These are phyloP conservation scores for Lavandula angustifolia DNA, from an alignment of 257 asterid species.

Conservation along the genomic window DNA sequence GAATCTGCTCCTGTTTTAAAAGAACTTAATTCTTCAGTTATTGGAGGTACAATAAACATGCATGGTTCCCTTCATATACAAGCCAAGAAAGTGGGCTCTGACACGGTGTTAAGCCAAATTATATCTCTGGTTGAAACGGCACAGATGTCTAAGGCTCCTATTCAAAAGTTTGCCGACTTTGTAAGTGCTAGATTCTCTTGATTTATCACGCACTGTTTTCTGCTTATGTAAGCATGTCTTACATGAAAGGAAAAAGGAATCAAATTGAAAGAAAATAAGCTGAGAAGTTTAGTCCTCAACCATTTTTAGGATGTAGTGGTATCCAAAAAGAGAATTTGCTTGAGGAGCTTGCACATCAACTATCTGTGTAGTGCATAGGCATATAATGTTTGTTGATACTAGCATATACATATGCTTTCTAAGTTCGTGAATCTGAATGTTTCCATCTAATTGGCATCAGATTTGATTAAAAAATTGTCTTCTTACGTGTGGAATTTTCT, in stretches of 20 bases:
- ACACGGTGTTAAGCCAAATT: constrained; percentile 94
- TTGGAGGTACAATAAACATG: constrained; percentile 93
- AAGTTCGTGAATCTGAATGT: constrained; percentile 12
- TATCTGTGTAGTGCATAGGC: not conserved
- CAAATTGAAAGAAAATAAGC: not conserved
- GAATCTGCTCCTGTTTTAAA: constrained; percentile 84
- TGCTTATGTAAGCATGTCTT: constrained; percentile 19
- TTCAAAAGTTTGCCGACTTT: constrained; percentile 92
- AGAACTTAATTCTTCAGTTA: constrained; percentile 62
- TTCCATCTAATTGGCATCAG: constrained; percentile 11
- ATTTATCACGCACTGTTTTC: constrained; percentile 15
- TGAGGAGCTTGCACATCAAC: not conserved
- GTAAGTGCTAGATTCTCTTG: constrained; percentile 54
- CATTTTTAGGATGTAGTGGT: not conserved
- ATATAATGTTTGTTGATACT: not conserved
- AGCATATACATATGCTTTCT: constrained; percentile 1
- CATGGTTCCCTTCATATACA: constrained; percentile 88
- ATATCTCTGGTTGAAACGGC: constrained; percentile 98
- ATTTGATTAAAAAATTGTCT: constrained; percentile 11
- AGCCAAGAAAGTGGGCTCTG: constrained; percentile 90
- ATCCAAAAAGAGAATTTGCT: not conserved
- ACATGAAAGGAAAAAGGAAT: not conserved
- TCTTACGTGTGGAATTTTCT: constrained; percentile 29
- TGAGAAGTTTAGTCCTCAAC: not conserved
- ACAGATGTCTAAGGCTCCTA: constrained; percentile 99